Base-by-base conservation (phyloP, 768 basidiomycete genomes). In the Rhizopogon sp. region DNA sequence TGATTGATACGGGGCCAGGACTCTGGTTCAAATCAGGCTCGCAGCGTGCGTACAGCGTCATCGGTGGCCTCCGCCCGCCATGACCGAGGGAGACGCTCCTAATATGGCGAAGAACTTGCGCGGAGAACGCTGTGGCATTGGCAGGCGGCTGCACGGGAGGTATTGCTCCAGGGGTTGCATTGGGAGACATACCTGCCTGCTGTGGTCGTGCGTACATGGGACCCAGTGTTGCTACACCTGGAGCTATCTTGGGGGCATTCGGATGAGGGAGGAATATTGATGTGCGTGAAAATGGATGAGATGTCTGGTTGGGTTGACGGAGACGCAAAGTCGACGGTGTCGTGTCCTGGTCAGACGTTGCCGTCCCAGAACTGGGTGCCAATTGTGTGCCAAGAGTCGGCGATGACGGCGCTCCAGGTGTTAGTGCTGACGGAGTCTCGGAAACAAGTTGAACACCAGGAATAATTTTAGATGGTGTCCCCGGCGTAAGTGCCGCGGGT, bases 21-120 rank as follows among this genome's bases (percentile, higher is more conserved):
- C 85, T 72, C 29, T 52, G 63, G 20, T 60, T 61, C 41, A 90
- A 62, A 54, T 89, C 87, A 13, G 61, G 61, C 22, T 79, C 76
- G 20, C 76, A 82, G 17, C 76, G 68, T 0, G 79, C 88, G 56
- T 86, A 88, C 6, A 90, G 77, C 11, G 88, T 89, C 25, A 64
- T 52, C 10, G 59, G 62, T 1, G 59, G 61, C 35, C 60, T 17
- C 31, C 64, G 52, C 8, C 46, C 56, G 2, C 43, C 35, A n/a
- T 47, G 52, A 6, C 76, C 75, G 1, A 56, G 35, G 47, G 56
- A 56, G 39, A 57, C 20, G 22, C 17, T 60, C 7, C 70, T 67
- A 4, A 66, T 64, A 52, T 55, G 67, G 54, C 57, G 72, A 9
- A 62, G 54, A 40, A 58, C 63, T 22, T 56, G 64, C 2, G 62